Base-by-base conservation (phyloP, 164 flowering plant species). In the Magnolia sinica region DNA sequence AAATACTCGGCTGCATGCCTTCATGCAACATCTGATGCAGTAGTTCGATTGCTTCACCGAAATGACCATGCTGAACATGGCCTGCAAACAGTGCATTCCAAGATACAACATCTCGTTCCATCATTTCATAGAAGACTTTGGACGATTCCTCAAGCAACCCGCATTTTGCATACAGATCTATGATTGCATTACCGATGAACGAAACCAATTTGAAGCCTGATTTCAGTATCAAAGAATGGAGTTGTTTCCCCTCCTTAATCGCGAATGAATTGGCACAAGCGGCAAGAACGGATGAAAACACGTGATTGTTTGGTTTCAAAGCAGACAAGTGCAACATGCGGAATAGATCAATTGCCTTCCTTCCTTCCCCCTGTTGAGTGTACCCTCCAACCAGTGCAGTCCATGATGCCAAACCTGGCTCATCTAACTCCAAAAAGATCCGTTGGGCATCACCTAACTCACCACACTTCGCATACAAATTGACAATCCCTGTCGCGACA, bases 31-130 rank as follows among this genome's bases (percentile, higher is more conserved):
- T 85, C 29, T 50, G 23, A n/a, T 51, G 27, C 0, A 87, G 61
- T 64, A 81, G 61, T 70, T 50, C 64, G 45, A 78, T 58, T 14
- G 84, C 86, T 77, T 82, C 79, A 19, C 49, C 74, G 74, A 74
- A 75, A 61, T 29, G 63, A 50, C 85, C 74, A 11, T 66, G 27
- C 72, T 73, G 78, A 67, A 84, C 79, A 79, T 73, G 77, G 23
- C 87, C 87, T 22, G 84, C 71, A 31, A 87, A 81, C 72, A 87
- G 37, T 1, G 83, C 67, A 74, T 85, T 87, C 86, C 85, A 87
- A 8, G 83, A 77, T 14, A 87, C 86, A 37, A 72, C 52, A 76
- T 87, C 87, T 73, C 19, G 79, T 7, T 50, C 69, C 18, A 31
- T 55, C 77, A 85, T 84, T 61, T 85, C 85, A 18, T 73, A 9